A percentile compares a stretch with the other conserved stretches of the same genome.
These are phyloP conservation scores for Fremontodendron californicum DNA, from an alignment of 345 rosid species.

Conservation along the genomic window DNA sequence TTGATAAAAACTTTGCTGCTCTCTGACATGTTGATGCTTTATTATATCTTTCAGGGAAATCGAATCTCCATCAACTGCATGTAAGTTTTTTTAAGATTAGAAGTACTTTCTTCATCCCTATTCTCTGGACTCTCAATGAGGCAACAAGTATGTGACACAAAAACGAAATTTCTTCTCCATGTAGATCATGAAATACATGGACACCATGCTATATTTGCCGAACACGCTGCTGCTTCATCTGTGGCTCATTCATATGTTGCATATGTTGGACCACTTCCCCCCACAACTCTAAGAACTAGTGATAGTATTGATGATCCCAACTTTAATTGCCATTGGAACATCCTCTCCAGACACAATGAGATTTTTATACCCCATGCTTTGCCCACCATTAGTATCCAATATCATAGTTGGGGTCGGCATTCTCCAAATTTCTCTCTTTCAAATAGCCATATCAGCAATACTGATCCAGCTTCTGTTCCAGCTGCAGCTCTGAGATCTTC, in stretches of 20 bases:
- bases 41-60: conserved; percentile 51
- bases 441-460: conserved; percentile 31
- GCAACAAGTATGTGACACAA: conserved; percentile 5
- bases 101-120: conserved; percentile 1
- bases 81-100: conserved; percentile 37
- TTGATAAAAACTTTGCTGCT: background rate
- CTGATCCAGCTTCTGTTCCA: conserved; percentile 43
- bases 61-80: conserved; percentile 53
- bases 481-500: conserved; percentile 36
- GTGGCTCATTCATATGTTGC: conserved; percentile 56
- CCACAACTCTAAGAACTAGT: conserved; percentile 35
- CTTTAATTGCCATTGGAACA: conserved; percentile 50
- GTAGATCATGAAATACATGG: conserved; percentile 55
- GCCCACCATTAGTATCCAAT: conserved; percentile 46
- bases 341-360: conserved; percentile 38
- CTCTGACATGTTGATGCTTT: conserved; percentile 3
- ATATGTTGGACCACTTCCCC: conserved; percentile 45
- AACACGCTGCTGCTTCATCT: conserved; percentile 38
- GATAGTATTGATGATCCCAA: conserved; percentile 38
- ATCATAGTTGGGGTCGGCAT: conserved; percentile 41
- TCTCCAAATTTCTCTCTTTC: conserved; percentile 42
- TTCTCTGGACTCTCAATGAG: conserved; percentile 17
- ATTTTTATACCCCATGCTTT: conserved; percentile 44
- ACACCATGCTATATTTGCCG: conserved; percentile 41
- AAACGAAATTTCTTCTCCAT: conserved; percentile 18